Percentiles rank a stretch among this genome's conserved stretches.
phyloP scores from a whole-genome alignment of 768 basidiomycete genomes.

The Podaxis sp. region DNA sequence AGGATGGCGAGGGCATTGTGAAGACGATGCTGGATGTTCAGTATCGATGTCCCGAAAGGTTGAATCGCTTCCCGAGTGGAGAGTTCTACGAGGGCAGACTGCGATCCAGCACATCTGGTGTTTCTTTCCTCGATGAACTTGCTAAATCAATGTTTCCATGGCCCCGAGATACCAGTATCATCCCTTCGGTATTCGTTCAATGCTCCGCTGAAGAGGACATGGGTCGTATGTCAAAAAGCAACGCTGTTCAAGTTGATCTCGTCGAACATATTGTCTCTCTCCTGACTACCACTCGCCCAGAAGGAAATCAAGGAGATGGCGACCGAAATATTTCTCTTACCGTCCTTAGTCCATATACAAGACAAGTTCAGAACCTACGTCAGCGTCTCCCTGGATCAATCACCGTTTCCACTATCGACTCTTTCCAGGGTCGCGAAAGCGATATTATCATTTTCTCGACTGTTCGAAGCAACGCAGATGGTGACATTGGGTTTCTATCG shows the following conservation, averaged over 20 bases:
- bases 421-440: slow-evolving; percentile 66
- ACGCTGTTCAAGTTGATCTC: slow-evolving; percentile 52
- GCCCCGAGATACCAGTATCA: slow-evolving; percentile 36
- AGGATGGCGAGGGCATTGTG: slow-evolving; percentile 27
- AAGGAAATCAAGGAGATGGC: slow-evolving; percentile 12
- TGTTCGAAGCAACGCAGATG: slow-evolving; percentile 54
- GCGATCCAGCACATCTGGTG: slow-evolving; percentile 37
- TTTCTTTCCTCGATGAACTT: slow-evolving; percentile 33
- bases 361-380: slow-evolving; percentile 47
- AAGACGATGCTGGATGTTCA: slow-evolving; percentile 69
- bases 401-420: slow-evolving; percentile 48
- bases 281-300: slow-evolving; percentile 22
- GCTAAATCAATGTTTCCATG: slow-evolving; percentile 48
- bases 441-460: slow-evolving; percentile 65
- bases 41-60: slow-evolving; percentile 56
- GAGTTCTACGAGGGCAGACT: slow-evolving; percentile 60
- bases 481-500: slow-evolving; percentile 64
- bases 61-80: slow-evolving; percentile 56
- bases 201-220: slow-evolving; percentile 55
- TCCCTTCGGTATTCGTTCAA: slow-evolving; percentile 56
- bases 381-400: slow-evolving; percentile 32
- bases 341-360: slow-evolving; percentile 57
- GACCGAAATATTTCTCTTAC: slow-evolving; percentile 31
- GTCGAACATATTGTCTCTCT: slow-evolving; percentile 43
- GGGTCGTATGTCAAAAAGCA: slow-evolving; percentile 58